A percentile compares a stretch with the other conserved stretches of the same genome.
phyloP scores from a whole-genome alignment of 1,284 basidiomycete species.

The Ganoderma leucocontextum region DNA sequence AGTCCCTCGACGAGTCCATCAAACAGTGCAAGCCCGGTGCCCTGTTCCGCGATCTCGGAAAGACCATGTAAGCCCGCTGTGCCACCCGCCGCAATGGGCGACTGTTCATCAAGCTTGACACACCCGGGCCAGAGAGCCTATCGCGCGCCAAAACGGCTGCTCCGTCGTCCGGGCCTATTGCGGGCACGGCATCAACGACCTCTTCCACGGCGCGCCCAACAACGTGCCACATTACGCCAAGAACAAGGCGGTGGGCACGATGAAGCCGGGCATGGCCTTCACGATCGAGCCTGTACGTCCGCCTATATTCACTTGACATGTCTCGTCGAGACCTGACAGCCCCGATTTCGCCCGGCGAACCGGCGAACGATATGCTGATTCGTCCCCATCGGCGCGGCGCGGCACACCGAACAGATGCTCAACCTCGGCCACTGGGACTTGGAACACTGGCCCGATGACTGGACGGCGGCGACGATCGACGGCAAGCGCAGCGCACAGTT shows the following conservation, averaged over 20 bases:
- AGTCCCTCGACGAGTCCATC: conserved; percentile 88
- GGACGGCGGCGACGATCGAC: conserved; percentile 93
- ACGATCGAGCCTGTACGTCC: conserved; percentile 80
- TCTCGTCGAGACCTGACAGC: too few relatives aligned
- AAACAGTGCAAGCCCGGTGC: conserved; percentile 91
- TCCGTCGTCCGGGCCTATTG: conserved; percentile 89
- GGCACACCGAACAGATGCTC: conserved; percentile 76
- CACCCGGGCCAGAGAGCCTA: conserved; percentile 72
- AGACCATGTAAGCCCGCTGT: conserved; percentile 64
- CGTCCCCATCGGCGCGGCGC: not conserved
- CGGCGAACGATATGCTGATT: not conserved
- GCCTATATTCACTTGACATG: not conserved
- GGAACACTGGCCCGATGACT: conserved; percentile 89
- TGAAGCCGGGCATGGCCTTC: conserved; percentile 86
- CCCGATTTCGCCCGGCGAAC: too few relatives aligned
- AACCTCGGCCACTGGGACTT: conserved; percentile 83
- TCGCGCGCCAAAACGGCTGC: conserved; percentile 83
- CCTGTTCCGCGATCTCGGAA: conserved; percentile 85
- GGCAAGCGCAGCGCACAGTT: conserved; percentile 94
- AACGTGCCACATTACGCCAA: conserved; percentile 89
- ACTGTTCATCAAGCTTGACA: too few relatives aligned
- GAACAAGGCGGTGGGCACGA: conserved; percentile 83
- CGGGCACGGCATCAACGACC: conserved; percentile 89
- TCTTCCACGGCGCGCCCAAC: conserved; percentile 83
- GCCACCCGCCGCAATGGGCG: too few relatives aligned